phyloP scores from a whole-genome alignment of 768 basidiomycete genomes.

The Tulasnella sp. region DNA sequence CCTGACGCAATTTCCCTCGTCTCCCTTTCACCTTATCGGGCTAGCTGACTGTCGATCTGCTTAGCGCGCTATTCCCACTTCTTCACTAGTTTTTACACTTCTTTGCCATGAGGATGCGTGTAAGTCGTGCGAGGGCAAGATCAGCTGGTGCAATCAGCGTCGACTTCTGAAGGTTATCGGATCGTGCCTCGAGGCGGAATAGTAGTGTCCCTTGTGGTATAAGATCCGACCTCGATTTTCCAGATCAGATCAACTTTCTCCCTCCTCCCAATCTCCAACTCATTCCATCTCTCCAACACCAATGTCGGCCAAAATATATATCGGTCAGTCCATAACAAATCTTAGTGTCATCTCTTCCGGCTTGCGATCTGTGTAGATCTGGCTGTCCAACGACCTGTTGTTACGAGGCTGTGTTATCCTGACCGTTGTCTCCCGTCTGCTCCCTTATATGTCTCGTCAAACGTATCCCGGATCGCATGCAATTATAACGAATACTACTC shows the following conservation, averaged over 20 bases:
- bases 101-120: too few species aligned
- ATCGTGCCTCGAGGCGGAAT: too few species aligned
- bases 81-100: too few species aligned
- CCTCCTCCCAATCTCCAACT: neutral
- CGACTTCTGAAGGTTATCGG: too few species aligned
- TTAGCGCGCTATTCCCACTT: too few species aligned
- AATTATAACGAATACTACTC: neutral
- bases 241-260: conserved; percentile 1
- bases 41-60: too few species aligned
- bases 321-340: conserved; percentile 59
- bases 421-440: conserved; percentile 19
- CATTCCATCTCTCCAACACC: conserved; percentile 19
- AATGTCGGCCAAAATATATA: conserved; percentile 82
- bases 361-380: neutral
- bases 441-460: conserved; percentile 39
- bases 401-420: conserved; percentile 3
- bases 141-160: too few species aligned
- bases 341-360: neutral
- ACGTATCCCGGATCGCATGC: conserved; percentile 29
- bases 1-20: too few species aligned
- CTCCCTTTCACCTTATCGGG: too few species aligned
- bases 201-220: too few species aligned
- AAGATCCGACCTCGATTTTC: neutral
- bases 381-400: neutral
- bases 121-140: too few species aligned